Conservation (phyloP, 495 filamentous ascomycete species). For the Astrocystis sublimbata region DNA sequence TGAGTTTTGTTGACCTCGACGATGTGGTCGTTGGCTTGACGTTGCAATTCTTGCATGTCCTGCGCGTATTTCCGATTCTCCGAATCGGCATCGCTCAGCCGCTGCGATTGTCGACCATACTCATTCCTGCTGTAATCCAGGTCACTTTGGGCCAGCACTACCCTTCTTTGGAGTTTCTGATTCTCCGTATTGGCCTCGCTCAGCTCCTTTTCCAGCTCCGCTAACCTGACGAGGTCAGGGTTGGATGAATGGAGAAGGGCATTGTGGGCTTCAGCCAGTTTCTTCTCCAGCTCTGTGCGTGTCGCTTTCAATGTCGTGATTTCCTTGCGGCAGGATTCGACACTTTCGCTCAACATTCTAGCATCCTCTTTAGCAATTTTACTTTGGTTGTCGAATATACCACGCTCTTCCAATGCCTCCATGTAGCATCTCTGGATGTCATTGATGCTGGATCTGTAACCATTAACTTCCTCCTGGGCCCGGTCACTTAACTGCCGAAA, state of each 20-base stretch:
- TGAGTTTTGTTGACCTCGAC: constrained; percentile 55
- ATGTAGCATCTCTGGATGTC: constrained; percentile 34
- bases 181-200: constrained; percentile 30
- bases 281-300: constrained; percentile 46
- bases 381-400: constrained; percentile 36
- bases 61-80: constrained; percentile 53
- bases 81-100: constrained; percentile 48
- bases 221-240: constrained; percentile 53
- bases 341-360: constrained; percentile 19
- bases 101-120: constrained; percentile 65
- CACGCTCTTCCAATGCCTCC: constrained; percentile 41
- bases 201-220: constrained; percentile 40
- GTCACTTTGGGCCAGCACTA: constrained; percentile 41
- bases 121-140: constrained; percentile 60
- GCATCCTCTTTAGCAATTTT: constrained; percentile 30
- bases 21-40: constrained; percentile 54
- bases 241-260: constrained; percentile 49
- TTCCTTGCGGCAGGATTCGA: constrained; percentile 46
- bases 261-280: constrained; percentile 51
- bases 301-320: constrained; percentile 51
- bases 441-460: constrained; percentile 28
- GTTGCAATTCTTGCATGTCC: constrained; percentile 50
- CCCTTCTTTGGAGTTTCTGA: constrained; percentile 50
- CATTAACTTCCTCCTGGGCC: constrained; percentile 34
- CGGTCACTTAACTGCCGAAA: constrained; percentile 32